Conservation (phyloP, 2,329 filamentous ascomycete genomes). For the Teratosphaeria pseudoeucalypti region DNA sequence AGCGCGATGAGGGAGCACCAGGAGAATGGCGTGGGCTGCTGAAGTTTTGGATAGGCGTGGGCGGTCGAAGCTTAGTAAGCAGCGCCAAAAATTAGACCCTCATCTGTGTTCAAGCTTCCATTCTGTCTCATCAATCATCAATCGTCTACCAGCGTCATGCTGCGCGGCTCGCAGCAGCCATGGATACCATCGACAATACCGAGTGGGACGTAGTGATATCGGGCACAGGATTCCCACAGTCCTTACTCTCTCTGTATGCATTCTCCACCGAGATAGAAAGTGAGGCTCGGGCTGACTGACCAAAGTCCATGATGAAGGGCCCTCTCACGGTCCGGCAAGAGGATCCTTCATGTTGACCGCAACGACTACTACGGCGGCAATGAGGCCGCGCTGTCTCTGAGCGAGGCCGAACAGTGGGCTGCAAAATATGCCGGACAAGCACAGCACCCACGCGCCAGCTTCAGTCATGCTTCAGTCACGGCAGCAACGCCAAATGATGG, state of each 20-base stretch:
- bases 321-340: slow-evolving; percentile 83
- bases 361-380: slow-evolving; percentile 81
- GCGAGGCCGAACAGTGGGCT: slow-evolving; percentile 71
- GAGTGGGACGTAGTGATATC: slow-evolving; percentile 44
- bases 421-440: slow-evolving; percentile 24
- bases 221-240: slow-evolving; percentile 43
- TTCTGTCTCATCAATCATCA: too few relatives aligned
- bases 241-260: slow-evolving; percentile 44
- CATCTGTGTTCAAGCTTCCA: neutral
- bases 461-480: slow-evolving; percentile 24
- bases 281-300: slow-evolving; percentile 53
- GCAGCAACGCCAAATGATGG: slow-evolving; percentile 4
- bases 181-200: slow-evolving; percentile 42
- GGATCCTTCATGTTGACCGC: slow-evolving; percentile 77
- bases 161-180: slow-evolving; percentile 9
- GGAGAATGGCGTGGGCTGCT: slow-evolving; percentile 5
- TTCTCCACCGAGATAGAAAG: slow-evolving; percentile 2
- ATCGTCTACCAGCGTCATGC: neutral
- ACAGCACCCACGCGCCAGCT: slow-evolving; percentile 5
- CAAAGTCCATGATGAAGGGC: slow-evolving; percentile 56
- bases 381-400: slow-evolving; percentile 75
- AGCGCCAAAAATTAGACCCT: neutral
- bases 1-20: slow-evolving; percentile 21
- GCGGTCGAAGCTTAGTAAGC: neutral
- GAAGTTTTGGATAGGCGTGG: slow-evolving; percentile 3